Percentiles rank a stretch among this genome's conserved stretches.
Evolutionary conservation across 139 green algal species (phyloP).

Genomic region (Trebouxia sp.): DNA sequence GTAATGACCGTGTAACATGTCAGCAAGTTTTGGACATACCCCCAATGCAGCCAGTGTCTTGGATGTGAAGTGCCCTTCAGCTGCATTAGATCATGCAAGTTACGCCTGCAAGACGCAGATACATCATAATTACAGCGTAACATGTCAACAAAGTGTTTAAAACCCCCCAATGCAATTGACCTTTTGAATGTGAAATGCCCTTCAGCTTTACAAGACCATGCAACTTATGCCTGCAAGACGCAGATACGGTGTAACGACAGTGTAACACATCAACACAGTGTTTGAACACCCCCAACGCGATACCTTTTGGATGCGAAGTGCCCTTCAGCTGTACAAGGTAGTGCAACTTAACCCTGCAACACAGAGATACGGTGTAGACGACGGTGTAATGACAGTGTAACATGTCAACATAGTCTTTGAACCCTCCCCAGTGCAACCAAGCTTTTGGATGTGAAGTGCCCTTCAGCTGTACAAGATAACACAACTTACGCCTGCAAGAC

Average conservation of each 20-base stretch:
- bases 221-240: too few species aligned
- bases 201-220: too few species aligned
- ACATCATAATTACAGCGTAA: too few species aligned
- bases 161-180: too few species aligned
- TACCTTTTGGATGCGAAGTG: too few species aligned
- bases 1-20: too few species aligned
- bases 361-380: too few species aligned
- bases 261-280: conserved; percentile 19
- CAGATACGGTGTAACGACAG: too few species aligned
- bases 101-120: not conserved
- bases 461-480: not conserved
- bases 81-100: not conserved
- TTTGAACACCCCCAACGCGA: conserved; percentile 4
- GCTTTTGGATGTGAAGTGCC: not conserved
- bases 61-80: not conserved
- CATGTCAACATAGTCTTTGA: conserved; percentile 24
- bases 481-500: not conserved
- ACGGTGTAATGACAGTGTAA: too few species aligned
- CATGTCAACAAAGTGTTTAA: conserved; percentile 83
- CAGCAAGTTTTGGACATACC: not conserved
- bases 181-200: too few species aligned
- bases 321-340: too few species aligned
- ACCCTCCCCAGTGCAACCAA: not conserved
- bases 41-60: not conserved
- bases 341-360: too few species aligned